Evolutionary conservation across 148 eudicot genomes (phyloP).

Genomic region (Camellia sinensis): DNA sequence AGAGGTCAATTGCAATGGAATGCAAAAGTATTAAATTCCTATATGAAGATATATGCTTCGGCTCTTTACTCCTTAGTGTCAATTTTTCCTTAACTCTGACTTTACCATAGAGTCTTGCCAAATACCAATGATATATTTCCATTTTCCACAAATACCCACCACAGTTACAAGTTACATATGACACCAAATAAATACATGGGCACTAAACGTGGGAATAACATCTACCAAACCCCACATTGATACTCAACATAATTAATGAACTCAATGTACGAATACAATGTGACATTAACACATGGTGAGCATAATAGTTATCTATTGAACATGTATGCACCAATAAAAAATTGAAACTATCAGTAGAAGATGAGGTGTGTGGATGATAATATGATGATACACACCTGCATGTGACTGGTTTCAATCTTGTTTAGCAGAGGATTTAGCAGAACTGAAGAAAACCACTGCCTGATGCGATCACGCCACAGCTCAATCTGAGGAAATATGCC

Average conservation of each 20-base stretch:
- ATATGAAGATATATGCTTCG: background rate
- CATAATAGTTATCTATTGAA: background rate
- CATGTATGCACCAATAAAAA: conserved; percentile 9
- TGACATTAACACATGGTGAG: background rate
- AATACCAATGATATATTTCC: background rate
- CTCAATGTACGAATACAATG: background rate
- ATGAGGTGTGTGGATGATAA: background rate
- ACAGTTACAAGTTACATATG: background rate
- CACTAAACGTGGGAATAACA: background rate
- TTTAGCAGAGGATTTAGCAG: conserved; percentile 66
- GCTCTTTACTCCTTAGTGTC: background rate
- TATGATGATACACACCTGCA: conserved; percentile 46
- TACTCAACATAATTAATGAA: conserved; percentile 3
- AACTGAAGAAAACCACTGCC: conserved; percentile 95
- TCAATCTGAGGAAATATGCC: conserved; percentile 89
- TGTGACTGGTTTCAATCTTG: conserved; percentile 80
- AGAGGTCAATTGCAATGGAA: background rate
- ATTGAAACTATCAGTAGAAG: background rate
- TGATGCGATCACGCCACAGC: conserved; percentile 82
- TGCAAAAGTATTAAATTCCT: background rate
- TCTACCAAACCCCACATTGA: background rate
- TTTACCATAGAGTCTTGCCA: background rate
- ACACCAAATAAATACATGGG: background rate
- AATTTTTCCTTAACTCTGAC: background rate
- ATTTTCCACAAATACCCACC: background rate